Evolutionary conservation across 495 filamentous ascomycete genomes (phyloP).

Genomic region (Aspergillus affinis): DNA sequence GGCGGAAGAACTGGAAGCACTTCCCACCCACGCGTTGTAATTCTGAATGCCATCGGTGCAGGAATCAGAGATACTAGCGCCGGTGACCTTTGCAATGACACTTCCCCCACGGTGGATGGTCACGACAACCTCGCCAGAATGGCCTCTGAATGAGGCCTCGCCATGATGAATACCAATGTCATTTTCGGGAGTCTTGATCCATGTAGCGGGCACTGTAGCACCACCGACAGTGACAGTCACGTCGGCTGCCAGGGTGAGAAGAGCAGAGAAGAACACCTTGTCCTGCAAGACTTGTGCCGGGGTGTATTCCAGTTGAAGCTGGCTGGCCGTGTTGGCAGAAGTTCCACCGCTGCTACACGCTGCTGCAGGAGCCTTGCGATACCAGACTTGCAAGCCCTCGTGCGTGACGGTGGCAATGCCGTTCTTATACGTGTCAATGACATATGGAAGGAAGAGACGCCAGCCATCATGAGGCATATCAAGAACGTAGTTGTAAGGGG

Average conservation of each 20-base stretch:
- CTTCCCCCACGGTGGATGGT: too few species aligned
- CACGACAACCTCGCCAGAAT: too few species aligned
- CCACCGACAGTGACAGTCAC: constrained; percentile 52
- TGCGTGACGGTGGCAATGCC: constrained; percentile 38
- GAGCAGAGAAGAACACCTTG: constrained; percentile 32
- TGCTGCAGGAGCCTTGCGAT: constrained; percentile 42
- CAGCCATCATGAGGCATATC: constrained; percentile 52
- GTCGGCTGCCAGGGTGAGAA: constrained; percentile 20
- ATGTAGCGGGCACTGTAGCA: too few species aligned
- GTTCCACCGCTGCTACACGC: constrained; percentile 30
- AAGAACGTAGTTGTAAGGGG: constrained; percentile 46
- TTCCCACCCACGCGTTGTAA: constrained; percentile 35
- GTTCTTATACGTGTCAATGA: constrained; percentile 59
- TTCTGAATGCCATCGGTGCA: too few species aligned
- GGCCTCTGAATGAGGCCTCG: too few species aligned
- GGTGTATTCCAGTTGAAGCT: constrained; percentile 20
- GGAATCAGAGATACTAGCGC: too few species aligned
- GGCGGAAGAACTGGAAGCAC: constrained; percentile 51
- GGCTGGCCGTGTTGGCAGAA: constrained; percentile 31
- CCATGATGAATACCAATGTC: too few species aligned
- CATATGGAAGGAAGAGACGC: constrained; percentile 54
- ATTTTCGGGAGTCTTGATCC: too few species aligned
- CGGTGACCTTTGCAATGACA: too few species aligned
- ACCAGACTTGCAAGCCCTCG: constrained; percentile 60
- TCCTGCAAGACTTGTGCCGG: constrained; percentile 22